A percentile compares a stretch with the other conserved stretches of the same genome.
These are phyloP conservation scores for Boletus rubroflammeus DNA, from an alignment of 768 basidiomycete species.

Conservation along the genomic window DNA sequence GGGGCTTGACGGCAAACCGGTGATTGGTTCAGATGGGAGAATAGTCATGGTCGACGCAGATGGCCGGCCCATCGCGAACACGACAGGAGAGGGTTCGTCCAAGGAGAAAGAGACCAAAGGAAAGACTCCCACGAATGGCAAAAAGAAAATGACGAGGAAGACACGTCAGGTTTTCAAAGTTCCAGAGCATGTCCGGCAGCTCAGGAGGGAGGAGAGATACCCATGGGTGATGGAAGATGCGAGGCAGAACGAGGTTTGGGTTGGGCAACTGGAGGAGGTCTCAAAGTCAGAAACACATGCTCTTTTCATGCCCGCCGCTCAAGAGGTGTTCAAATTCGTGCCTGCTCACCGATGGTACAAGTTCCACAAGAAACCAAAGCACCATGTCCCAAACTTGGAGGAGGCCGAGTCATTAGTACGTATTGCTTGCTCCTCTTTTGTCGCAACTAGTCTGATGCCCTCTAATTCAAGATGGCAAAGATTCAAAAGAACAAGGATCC, in stretches of 20 bases:
- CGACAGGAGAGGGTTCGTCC: slow-evolving; percentile 29
- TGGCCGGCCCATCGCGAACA: slow-evolving; percentile 57
- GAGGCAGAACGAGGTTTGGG: slow-evolving; percentile 68
- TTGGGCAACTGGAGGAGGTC: slow-evolving; percentile 77
- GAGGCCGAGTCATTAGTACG: slow-evolving; percentile 67
- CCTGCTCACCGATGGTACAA: slow-evolving; percentile 90
- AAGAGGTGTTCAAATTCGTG: slow-evolving; percentile 83
- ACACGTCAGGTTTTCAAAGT: slow-evolving; percentile 79
- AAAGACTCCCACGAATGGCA: slow-evolving; percentile 43
- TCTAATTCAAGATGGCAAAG: slow-evolving; percentile 29
- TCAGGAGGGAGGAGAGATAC: slow-evolving; percentile 81
- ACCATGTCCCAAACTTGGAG: slow-evolving; percentile 64
- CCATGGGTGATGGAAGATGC: slow-evolving; percentile 92
- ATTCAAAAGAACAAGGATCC: slow-evolving; percentile 74
- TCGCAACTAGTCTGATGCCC: neutral
- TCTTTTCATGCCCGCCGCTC: slow-evolving; percentile 80
- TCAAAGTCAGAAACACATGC: slow-evolving; percentile 68
- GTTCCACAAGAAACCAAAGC: slow-evolving; percentile 81
- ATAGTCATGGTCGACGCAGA: slow-evolving; percentile 81
- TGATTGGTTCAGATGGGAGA: slow-evolving; percentile 71
- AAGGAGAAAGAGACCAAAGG: slow-evolving; percentile 40
- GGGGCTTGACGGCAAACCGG: slow-evolving; percentile 80
- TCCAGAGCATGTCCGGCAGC: slow-evolving; percentile 70
- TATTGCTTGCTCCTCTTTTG: neutral
- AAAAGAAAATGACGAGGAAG: slow-evolving; percentile 81